These are phyloP conservation scores for Sordariomycetes sp. DNA, from an alignment of 2,329 filamentous ascomycete species.

Conservation along the genomic window DNA sequence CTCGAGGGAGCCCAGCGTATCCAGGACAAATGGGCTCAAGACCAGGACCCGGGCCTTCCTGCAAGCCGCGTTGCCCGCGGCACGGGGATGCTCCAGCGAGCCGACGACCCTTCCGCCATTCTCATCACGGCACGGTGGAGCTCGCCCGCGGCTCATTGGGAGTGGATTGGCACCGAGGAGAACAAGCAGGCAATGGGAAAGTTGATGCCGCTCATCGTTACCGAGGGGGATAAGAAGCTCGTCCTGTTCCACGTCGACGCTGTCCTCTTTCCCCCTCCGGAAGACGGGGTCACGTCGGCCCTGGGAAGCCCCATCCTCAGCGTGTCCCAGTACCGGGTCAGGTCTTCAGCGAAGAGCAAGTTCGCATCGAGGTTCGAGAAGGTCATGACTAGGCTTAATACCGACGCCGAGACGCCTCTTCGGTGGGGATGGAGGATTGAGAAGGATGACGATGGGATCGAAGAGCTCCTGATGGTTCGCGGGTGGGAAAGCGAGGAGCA, in stretches of 20 bases:
- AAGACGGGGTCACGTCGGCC: constrained; percentile 13
- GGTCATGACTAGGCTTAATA: constrained; percentile 18
- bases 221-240: constrained; percentile 17
- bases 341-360: constrained; percentile 16
- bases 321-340: constrained; percentile 22
- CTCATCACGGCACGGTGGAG: constrained; percentile 35
- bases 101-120: constrained; percentile 21
- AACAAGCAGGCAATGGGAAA: constrained; percentile 24
- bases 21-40: constrained; percentile 28
- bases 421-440: constrained; percentile 32
- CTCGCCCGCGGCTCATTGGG: constrained; percentile 25
- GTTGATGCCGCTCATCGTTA: constrained; percentile 20
- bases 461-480: constrained; percentile 25
- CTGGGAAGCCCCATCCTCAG: constrained; percentile 18
- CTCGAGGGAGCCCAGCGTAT: constrained; percentile 19
- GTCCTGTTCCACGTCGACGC: constrained; percentile 28
- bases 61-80: constrained; percentile 21
- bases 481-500: constrained; percentile 24
- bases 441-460: constrained; percentile 18
- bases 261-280: constrained; percentile 11
- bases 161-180: constrained; percentile 31
- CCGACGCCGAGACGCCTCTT: constrained; percentile 18
- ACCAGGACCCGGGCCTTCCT: constrained; percentile 23
- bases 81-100: constrained; percentile 21
- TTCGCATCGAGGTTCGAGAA: constrained; percentile 22